phyloP scores from a whole-genome alignment of 106 monocot species.

The Allium cepa region DNA sequence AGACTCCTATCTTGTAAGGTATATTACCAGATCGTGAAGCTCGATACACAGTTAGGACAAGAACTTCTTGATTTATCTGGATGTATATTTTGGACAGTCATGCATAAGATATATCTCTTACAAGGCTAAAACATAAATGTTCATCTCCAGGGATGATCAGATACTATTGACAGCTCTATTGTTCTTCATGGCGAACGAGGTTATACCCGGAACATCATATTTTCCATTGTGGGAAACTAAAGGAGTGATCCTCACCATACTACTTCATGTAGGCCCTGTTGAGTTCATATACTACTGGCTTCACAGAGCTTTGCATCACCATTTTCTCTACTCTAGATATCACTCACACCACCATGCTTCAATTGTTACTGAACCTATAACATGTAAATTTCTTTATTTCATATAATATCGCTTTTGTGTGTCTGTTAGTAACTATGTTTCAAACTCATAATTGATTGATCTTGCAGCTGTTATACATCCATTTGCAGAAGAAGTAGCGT shows the following conservation, averaged over 20 bases:
- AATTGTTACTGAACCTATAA: constrained; percentile 47
- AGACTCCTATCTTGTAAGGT: too few relatives aligned
- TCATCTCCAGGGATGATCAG: constrained; percentile 45
- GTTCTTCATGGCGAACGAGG: constrained; percentile 15
- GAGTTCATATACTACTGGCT: constrained; percentile 62
- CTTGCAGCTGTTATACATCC: constrained; percentile 75
- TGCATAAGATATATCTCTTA: too few relatives aligned
- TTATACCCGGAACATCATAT: constrained; percentile 11
- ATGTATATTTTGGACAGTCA: too few relatives aligned
- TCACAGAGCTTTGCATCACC: constrained; percentile 50
- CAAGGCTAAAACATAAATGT: too few relatives aligned
- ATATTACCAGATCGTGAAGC: too few relatives aligned
- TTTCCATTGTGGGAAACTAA: constrained; percentile 34
- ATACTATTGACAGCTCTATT: constrained; percentile 34
- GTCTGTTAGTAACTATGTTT: too few relatives aligned
- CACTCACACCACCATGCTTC: constrained; percentile 60
- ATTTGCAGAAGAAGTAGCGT: constrained; percentile 51
- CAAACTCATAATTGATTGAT: too few relatives aligned
- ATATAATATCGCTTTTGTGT: too few relatives aligned
- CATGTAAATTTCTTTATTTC: constrained; percentile 18
- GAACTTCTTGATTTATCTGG: too few relatives aligned
- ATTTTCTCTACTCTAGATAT: constrained; percentile 43
- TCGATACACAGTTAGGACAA: too few relatives aligned
- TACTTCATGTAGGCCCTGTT: constrained; percentile 42
- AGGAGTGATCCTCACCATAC: constrained; percentile 12